These are phyloP conservation scores for Capsella rubella DNA, from an alignment of 441 rosid species.

Conservation along the genomic window DNA sequence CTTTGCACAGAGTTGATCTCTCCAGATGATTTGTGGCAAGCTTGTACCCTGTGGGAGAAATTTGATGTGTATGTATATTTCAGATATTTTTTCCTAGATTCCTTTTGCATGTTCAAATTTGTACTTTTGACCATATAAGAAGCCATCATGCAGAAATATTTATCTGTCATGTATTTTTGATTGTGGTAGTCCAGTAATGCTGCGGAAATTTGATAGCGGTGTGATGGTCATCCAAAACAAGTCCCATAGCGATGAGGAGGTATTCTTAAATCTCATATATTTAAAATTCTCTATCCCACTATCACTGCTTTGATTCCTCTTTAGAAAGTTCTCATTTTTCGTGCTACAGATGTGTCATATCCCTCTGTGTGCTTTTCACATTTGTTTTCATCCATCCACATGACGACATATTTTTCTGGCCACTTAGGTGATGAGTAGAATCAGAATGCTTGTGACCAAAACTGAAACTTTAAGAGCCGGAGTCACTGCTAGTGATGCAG, in stretches of 20 bases:
- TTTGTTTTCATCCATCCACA: neutral
- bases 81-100: neutral
- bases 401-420: slow-evolving; percentile 16
- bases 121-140: neutral
- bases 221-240: slow-evolving; percentile 93
- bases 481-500: slow-evolving; percentile 91
- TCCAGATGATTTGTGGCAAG: slow-evolving; percentile 93
- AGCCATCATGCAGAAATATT: slow-evolving; percentile 14
- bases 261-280: slow-evolving; percentile 39
- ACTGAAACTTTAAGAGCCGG: slow-evolving; percentile 73
- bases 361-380: slow-evolving; percentile 10
- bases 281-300: slow-evolving; percentile 8
- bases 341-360: neutral
- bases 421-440: slow-evolving; percentile 75
- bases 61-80: slow-evolving; percentile 84
- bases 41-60: slow-evolving; percentile 94
- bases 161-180: slow-evolving; percentile 39
- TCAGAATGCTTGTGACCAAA: slow-evolving; percentile 66
- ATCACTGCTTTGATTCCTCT: slow-evolving; percentile 13
- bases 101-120: neutral
- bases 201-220: slow-evolving; percentile 98
- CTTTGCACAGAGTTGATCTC: slow-evolving; percentile 76
- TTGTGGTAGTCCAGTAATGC: slow-evolving; percentile 83
- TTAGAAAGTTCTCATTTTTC: neutral
- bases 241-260: slow-evolving; percentile 95